Evolutionary conservation across 345 rosid genomes (phyloP).

Genomic region (Euphorbia lathyris): DNA sequence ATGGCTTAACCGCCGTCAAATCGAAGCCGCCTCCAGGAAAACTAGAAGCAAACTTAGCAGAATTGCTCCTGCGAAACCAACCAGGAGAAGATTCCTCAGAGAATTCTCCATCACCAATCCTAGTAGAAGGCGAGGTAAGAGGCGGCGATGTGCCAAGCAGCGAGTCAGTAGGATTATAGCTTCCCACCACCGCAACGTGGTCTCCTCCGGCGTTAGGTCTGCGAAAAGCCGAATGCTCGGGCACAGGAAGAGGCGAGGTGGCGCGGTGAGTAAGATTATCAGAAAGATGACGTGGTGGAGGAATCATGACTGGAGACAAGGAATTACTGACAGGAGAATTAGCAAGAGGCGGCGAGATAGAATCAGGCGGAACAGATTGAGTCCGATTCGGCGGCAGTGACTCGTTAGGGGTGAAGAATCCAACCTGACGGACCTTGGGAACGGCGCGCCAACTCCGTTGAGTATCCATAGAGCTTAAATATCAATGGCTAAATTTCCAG

Average conservation of each 20-base stretch:
- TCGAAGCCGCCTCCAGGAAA: conserved; percentile 73
- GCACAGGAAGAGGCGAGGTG: conserved; percentile 56
- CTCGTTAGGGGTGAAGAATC: conserved; percentile 57
- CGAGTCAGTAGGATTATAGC: conserved; percentile 63
- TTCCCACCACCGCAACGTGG: conserved; percentile 36
- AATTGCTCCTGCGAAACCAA: conserved; percentile 51
- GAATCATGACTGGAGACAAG: conserved; percentile 65
- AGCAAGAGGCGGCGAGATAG: conserved; percentile 44
- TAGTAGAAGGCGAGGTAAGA: conserved; percentile 25
- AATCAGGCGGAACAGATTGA: conserved; percentile 46
- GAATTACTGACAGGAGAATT: conserved; percentile 49
- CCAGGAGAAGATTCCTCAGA: conserved; percentile 53
- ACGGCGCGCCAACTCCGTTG: conserved; percentile 47
- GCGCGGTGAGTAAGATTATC: conserved; percentile 52
- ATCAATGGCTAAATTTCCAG: not conserved
- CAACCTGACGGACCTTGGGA: conserved; percentile 73
- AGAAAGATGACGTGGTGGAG: conserved; percentile 64
- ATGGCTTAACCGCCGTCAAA: conserved; percentile 44
- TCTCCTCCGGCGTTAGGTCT: conserved; percentile 27
- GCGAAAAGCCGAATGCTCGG: conserved; percentile 17
- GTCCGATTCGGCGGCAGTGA: conserved; percentile 39
- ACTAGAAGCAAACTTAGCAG: conserved; percentile 59
- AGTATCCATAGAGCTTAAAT: conserved; percentile 40
- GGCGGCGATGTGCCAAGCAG: conserved; percentile 54
- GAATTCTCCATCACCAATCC: conserved; percentile 19